Base-by-base conservation (phyloP, 306 rosid species). In the Fragaria ananassa region DNA sequence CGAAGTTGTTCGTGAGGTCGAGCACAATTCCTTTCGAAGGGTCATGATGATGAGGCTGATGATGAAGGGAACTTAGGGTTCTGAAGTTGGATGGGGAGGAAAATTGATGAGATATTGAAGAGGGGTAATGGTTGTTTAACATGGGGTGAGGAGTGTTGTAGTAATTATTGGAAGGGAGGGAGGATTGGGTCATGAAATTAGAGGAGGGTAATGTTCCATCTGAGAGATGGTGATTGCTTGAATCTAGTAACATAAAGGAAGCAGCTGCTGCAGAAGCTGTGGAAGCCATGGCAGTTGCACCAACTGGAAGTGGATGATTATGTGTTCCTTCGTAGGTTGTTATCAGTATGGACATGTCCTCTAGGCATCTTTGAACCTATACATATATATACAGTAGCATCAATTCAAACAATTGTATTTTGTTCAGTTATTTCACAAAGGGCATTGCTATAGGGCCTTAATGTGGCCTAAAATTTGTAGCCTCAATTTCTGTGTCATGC, bases 321-420 rank as follows among this genome's bases (percentile, higher is more conserved):
- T 95, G 98, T 62, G 92, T 95, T 74, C 97, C 98, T 88, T 95
- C 98, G 65, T 95, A 95, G 0, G 98, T 95, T 84, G 98, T 92
- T 37, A 95, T 95, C 3, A 95, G 88, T 47, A 95, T 95, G 34
- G 98, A 92, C 97, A 85, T 92, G 85, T 95, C 98, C 84, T 95
- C 98, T 27, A 88, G 81, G 49, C 98, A 95, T 83, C 98, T 95
- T 81, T 95, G 98, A 8, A 95, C 98, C 98, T 94, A 62, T n/a
- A 65, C 18, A 14, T 37, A 4, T 45, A 17, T 39, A 11, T 63
- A 17, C 45, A 60, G 3, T 27, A 60, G 17, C 42, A 34, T 31
- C 17, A 31, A 29, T 61, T 60, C 19, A 60, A 21, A 56, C 31
- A 7, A 10, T 23, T 10, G 5, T 23, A 57, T 10, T 57, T 57